Conservation (phyloP, 2,329 filamentous ascomycete species). For the Calycina marina region DNA sequence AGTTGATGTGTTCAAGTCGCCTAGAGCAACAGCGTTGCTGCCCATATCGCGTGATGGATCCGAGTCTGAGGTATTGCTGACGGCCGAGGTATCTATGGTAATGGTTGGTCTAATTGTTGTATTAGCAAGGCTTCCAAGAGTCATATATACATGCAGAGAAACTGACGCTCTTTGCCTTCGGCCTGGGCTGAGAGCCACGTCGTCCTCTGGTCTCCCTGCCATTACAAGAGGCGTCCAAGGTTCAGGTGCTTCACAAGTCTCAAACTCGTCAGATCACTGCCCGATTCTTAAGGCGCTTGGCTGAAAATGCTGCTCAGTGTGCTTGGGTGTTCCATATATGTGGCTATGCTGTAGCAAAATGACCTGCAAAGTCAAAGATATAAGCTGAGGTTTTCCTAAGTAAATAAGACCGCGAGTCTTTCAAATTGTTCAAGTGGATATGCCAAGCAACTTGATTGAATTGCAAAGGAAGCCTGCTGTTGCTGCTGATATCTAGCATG, state of each 20-base stretch:
- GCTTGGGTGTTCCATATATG: no score
- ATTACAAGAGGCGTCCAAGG: slow-evolving; percentile 7
- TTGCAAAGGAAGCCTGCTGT: no score
- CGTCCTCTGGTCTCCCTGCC: slow-evolving; percentile 9
- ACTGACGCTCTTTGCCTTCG: slow-evolving; percentile 23
- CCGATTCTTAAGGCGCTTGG: slow-evolving; percentile 12
- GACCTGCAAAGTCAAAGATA: no score
- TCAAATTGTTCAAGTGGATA: no score
- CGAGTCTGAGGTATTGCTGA: slow-evolving; percentile 26
- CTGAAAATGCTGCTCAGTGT: no score
- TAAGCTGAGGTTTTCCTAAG: no score
- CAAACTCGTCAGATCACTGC: slow-evolving; percentile 14
- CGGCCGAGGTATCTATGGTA: slow-evolving; percentile 40
- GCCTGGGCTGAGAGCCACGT: slow-evolving; percentile 12
- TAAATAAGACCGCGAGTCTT: no score
- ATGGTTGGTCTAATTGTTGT: slow-evolving; percentile 30
- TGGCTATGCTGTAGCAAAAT: no score
- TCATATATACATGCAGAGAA: slow-evolving; percentile 4
- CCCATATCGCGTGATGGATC: slow-evolving; percentile 19
- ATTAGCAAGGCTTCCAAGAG: slow-evolving; percentile 11
- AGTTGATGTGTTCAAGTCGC: slow-evolving; percentile 20
- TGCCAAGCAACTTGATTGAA: no score
- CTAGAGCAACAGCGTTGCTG: slow-evolving; percentile 21
- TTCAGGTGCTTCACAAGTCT: slow-evolving; percentile 3
- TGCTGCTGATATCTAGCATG: no score